Base-by-base conservation (phyloP, 257 asterid genomes). In the Capsicum chinense region DNA sequence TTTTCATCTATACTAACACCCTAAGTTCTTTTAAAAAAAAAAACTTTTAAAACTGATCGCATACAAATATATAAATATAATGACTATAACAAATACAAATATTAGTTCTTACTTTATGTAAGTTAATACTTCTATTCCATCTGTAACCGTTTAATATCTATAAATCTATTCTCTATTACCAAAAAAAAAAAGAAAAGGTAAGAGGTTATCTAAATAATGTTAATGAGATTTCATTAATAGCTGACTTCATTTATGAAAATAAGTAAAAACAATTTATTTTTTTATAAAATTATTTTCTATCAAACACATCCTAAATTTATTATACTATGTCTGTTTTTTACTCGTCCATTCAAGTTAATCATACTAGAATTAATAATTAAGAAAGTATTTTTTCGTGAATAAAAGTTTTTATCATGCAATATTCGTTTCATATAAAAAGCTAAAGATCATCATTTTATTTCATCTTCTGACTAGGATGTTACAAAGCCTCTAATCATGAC, bases 361-460 rank as follows among this genome's bases (percentile, higher is more conserved):
- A 68, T 13, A 15, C 5, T 37, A 15, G 6, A 37, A 15, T 37
- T 3, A 67, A 67, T 68, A 14, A 37, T 3, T 68, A 68, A 37
- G 52, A 6, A 68, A 68, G 80, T 73, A 11, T 48, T 5, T 39
- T 48, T 21, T 11, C 21, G 21, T 76, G 5, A 76, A 52, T 76
- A 7, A 7, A 50, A 21, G 2, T 2, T 50, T 73, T 7, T 12
- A 52, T 52, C 81, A 76, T 76, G 21, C 21, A 33, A 76, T 76
- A 76, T 76, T 3, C 5, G 6, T 76, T 76, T 5, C 10, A 26
- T 19, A 11, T 48, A 47, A 48, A 26, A 71, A 13, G 33, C 44
- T 50, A 52, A 76, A 21, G 9, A 21, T 76, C 48, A 74, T 74
- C 42, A 52, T 76, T 70, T 70, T 70, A 52, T 13, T 76, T 50